phyloP scores from a whole-genome alignment of 805 yeast genomes.

The Metschnikowia noctiluminum region DNA sequence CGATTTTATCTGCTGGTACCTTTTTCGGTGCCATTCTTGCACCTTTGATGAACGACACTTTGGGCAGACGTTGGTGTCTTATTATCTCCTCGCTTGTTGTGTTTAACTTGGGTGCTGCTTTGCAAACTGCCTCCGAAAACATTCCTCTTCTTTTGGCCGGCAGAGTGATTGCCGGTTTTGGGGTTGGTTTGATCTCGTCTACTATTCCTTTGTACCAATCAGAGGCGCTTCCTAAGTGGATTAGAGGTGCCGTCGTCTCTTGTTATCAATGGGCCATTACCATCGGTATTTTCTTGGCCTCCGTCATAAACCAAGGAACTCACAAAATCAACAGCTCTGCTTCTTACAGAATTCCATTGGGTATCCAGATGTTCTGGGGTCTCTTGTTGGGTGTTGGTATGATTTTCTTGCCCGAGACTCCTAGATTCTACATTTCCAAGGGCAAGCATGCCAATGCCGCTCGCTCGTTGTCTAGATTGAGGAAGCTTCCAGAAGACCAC shows the following conservation, averaged over 20 bases:
- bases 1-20: conserved; percentile 40
- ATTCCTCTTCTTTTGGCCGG: conserved; percentile 38
- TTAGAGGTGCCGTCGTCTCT: conserved; percentile 43
- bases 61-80: conserved; percentile 39
- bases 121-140: conserved; percentile 35
- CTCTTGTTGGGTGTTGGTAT: conserved; percentile 25
- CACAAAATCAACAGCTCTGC: conserved; percentile 32
- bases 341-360: conserved; percentile 42
- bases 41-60: conserved; percentile 34
- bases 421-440: conserved; percentile 35
- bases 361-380: conserved; percentile 38
- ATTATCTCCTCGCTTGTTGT: conserved; percentile 33
- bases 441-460: conserved; percentile 26
- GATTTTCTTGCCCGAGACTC: conserved; percentile 35
- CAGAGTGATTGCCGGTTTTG: conserved; percentile 39
- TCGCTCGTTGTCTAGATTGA: conserved; percentile 29
- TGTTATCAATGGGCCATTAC: conserved; percentile 41
- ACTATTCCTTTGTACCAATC: conserved; percentile 40
- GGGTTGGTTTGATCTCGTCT: conserved; percentile 42
- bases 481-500: conserved; percentile 51
- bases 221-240: conserved; percentile 41
- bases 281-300: conserved; percentile 36
- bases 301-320: conserved; percentile 36
- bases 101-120: conserved; percentile 36
- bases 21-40: conserved; percentile 40